Evolutionary conservation across 2,329 filamentous ascomycete genomes (phyloP), one percentile per base, ranked within the genome.

Genomic region (Tolypocladium capitatum): DNA sequence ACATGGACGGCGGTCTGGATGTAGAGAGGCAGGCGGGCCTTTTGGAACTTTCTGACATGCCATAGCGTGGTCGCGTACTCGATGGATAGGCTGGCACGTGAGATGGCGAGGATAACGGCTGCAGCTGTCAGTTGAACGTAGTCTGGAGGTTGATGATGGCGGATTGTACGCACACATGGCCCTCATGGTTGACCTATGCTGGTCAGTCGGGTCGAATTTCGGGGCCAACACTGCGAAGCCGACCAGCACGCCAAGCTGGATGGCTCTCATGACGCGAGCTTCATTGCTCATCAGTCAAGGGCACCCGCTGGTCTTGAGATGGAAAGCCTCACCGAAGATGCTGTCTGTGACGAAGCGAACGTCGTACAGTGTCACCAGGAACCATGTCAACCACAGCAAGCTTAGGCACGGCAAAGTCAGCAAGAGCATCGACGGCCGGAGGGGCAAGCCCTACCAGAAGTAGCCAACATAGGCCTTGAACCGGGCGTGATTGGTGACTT

Each of bases 361-460:
- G 60, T 85, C 81, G 59, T 80, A 83, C 1, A 84, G 63, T 8
- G 74, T 73, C 24, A 79, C 74, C 50, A 81, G 69, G 33, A 83
- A 71, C 81, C 81, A 84, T n/a, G 77, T 83, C 49, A 81, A 75
- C 81, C 80, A 84, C 6, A 84, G 65, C 18, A 84, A 67, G 21
- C 74, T 69, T 16, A 2, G 16, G 11, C 24, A 9, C 5, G 24
- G 14, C 11, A 11, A n/a, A n/a, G 40, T 43, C 27, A 44, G 46
- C n/a, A 7, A 4, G 5, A 20, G 24, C 16, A 30, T 2, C 2
- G 16, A 30, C 18, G 13, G 21, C 14, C 18, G 27, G 2, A n/a
- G 5, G 2, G 8, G 3, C 4, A 1, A 10, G 14, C 32, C 52
- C 14, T 50, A 65, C 62, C 54, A 59, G 35, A 68, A 68, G 47